Evolutionary conservation across 331 rosid species (phyloP).

Genomic region (Erythrophleum ivorense): DNA sequence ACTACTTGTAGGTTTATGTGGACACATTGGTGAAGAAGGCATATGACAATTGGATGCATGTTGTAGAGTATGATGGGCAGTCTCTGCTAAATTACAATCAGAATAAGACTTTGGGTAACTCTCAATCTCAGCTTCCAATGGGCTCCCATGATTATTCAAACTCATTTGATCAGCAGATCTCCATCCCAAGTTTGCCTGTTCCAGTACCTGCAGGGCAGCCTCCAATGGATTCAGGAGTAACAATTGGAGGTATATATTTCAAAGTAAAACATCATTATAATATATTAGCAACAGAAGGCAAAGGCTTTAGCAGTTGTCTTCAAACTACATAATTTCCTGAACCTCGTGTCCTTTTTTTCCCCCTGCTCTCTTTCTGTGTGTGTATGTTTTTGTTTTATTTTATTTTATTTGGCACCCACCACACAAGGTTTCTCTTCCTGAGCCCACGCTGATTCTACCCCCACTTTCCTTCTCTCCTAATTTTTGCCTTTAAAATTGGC

Average conservation of each 20-base stretch:
- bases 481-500: not conserved
- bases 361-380: not conserved
- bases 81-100: constrained; percentile 64
- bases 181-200: constrained; percentile 56
- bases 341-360: not conserved
- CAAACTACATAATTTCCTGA: not conserved
- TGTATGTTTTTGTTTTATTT: not conserved
- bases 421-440: constrained; percentile 6
- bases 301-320: constrained; percentile 19
- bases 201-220: constrained; percentile 59
- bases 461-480: not conserved
- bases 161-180: constrained; percentile 60
- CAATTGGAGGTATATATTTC: constrained; percentile 60
- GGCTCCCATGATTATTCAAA: constrained; percentile 60
- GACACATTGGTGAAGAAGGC: constrained; percentile 91
- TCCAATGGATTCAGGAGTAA: constrained; percentile 54
- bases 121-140: constrained; percentile 55
- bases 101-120: constrained; percentile 46
- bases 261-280: constrained; percentile 28
- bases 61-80: constrained; percentile 77
- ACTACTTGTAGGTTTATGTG: constrained; percentile 60
- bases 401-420: constrained; percentile 18
- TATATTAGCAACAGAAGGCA: constrained; percentile 11
- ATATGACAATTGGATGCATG: constrained; percentile 88
- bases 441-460: not conserved